Evolutionary conservation across 164 flowering plant genomes (phyloP), one percentile per base, ranked within the genome.

Genomic region (Magnolia sinica): DNA sequence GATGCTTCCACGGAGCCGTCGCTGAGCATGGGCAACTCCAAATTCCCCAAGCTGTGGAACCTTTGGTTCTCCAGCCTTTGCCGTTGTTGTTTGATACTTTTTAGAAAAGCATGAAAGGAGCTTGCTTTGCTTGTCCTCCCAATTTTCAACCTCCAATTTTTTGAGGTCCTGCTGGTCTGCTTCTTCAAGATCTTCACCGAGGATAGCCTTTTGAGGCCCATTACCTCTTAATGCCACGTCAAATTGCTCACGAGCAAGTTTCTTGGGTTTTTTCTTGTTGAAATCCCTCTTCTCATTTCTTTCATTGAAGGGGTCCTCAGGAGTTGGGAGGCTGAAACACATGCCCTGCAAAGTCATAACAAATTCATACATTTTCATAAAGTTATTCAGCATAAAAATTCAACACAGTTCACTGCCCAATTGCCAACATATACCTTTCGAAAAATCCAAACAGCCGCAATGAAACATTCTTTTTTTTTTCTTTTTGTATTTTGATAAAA

Each of bases 261-360:
- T 84, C 73, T 82, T 73, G 4, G 59, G 20, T 64, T 79, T 81
- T 71, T 81, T 83, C 71, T n/a, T 75, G 29, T 45, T 64, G 50
- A 73, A 8, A n/a, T 79, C 81, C 37, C 70, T 80, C 74, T 79
- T 86, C 13, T 80, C 88, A n/a, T 78, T 69, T 50, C 82, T 83
- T 49, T 96, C 99, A 83, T 94, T 96, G 87, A 87, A 96, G 22
- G 99, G 99, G 84, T 96, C 94, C 73, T 90, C 97, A 10, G 78
- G 90, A n/a, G 93, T 89, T 27, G 99, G 98, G 79, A 92, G 91
- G 75, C 91, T 88, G 83, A 84, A 96, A 78, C 99, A 96, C 98
- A 96, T 96, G 1, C 97, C 98, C 99, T 96, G 88, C 49, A 79
- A 49, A 72, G 10, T 9, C 55, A 71, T 14, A 64, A 49, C 68